phyloP scores from a whole-genome alignment of 2,329 filamentous ascomycete genomes.

The Colletotrichum eleusines region DNA sequence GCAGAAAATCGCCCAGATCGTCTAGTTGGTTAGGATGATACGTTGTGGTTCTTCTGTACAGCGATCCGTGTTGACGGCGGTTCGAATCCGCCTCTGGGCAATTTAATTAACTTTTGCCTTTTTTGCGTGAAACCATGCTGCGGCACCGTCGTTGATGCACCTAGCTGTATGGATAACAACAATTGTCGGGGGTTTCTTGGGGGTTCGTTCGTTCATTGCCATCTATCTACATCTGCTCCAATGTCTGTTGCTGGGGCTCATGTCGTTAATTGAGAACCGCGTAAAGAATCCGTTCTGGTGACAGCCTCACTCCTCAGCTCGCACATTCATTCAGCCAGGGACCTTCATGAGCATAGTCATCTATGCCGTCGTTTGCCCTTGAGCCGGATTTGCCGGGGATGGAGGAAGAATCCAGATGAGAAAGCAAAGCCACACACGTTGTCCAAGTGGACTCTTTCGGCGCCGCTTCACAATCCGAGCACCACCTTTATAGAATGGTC shows the following conservation, averaged over 20 bases:
- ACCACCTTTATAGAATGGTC: constrained; percentile 4
- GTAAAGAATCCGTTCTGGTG: too few relatives aligned
- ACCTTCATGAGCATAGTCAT: neutral
- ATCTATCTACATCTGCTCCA: neutral
- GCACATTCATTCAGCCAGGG: neutral
- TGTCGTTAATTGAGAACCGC: neutral
- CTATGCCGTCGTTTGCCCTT: neutral
- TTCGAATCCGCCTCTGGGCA: constrained; percentile 42
- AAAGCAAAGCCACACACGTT: neutral
- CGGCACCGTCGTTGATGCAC: too few relatives aligned
- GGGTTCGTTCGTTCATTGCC: too few relatives aligned
- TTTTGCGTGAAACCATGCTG: neutral
- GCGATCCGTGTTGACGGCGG: constrained; percentile 42
- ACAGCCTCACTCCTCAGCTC: neutral
- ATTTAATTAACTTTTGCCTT: neutral
- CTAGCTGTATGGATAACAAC: too few relatives aligned
- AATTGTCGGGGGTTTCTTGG: too few relatives aligned
- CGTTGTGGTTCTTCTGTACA: constrained; percentile 40
- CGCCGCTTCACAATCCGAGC: neutral
- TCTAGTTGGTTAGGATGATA: constrained; percentile 43
- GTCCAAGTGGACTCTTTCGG: neutral
- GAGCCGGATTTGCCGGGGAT: neutral
- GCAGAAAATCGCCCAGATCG: constrained; percentile 31
- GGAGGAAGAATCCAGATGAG: neutral
- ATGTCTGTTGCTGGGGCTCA: neutral